Conservation (phyloP, 768 basidiomycete species). For the Leccinum arenicola region DNA sequence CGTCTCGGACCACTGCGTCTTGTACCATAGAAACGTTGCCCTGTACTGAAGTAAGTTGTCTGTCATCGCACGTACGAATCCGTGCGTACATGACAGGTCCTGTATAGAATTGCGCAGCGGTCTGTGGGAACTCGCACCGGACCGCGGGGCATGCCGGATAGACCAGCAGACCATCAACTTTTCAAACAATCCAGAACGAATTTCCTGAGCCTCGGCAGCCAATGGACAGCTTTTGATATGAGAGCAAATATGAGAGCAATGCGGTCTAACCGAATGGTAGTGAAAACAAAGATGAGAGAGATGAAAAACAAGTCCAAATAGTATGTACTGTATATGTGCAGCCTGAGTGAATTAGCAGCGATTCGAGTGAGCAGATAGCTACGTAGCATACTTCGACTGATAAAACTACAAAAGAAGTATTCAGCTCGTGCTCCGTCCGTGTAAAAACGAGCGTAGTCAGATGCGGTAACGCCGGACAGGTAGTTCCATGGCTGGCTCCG, state of each 20-base stretch:
- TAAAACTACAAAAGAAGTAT: neutral
- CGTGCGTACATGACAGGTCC: neutral
- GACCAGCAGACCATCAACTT: neutral
- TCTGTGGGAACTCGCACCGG: slow-evolving; percentile 2
- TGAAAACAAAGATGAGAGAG: neutral
- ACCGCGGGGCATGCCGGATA: neutral
- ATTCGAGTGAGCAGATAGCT: neutral
- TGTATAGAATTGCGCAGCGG: neutral
- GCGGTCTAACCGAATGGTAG: neutral
- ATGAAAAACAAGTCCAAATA: neutral
- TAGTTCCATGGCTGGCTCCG: slow-evolving; percentile 33
- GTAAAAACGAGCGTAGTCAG: neutral
- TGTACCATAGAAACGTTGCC: neutral
- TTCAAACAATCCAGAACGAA: too few relatives aligned
- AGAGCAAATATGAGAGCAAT: neutral
- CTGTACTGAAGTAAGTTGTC: neutral
- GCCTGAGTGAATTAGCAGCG: neutral
- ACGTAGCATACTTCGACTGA: neutral
- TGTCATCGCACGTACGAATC: neutral
- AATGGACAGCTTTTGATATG: neutral
- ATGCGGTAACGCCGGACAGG: slow-evolving; percentile 12
- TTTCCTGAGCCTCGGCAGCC: too few relatives aligned
- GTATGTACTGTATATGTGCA: neutral
- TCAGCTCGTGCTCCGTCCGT: too few relatives aligned
- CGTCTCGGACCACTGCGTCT: neutral